phyloP scores from a whole-genome alignment of 1,284 basidiomycete genomes.

The Heterobasidion occidentale region DNA sequence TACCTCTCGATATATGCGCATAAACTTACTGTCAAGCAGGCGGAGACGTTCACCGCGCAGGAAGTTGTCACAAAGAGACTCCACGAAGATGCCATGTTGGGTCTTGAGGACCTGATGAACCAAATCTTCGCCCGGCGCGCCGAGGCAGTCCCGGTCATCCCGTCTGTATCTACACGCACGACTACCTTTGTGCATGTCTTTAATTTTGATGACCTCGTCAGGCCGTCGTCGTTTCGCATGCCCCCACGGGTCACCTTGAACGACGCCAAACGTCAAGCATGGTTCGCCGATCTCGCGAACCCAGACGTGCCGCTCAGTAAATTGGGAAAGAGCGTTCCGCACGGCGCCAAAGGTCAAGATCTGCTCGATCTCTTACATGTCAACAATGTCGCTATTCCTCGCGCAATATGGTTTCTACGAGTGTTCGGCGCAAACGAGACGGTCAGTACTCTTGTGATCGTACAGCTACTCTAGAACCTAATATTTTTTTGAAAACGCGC shows the following conservation, averaged over 20 bases:
- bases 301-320: slow-evolving; percentile 83
- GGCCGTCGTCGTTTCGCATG: slow-evolving; percentile 73
- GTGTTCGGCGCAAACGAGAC: slow-evolving; percentile 96
- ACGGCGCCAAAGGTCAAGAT: slow-evolving; percentile 89
- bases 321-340: slow-evolving; percentile 86
- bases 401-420: slow-evolving; percentile 94
- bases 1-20: neutral
- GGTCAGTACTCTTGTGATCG: slow-evolving; percentile 31
- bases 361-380: slow-evolving; percentile 83
- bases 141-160: slow-evolving; percentile 46
- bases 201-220: slow-evolving; percentile 20
- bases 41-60: slow-evolving; percentile 59
- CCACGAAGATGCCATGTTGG: slow-evolving; percentile 47
- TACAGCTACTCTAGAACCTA: neutral
- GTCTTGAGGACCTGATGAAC: slow-evolving; percentile 74
- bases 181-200: neutral
- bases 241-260: slow-evolving; percentile 87
- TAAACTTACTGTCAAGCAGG: slow-evolving; percentile 26
- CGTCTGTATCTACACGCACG: slow-evolving; percentile 36
- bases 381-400: slow-evolving; percentile 74
- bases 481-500: neutral
- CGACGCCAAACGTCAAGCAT: slow-evolving; percentile 81
- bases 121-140: slow-evolving; percentile 66
- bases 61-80: slow-evolving; percentile 44
- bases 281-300: slow-evolving; percentile 90